Conservation (phyloP, 225 moss, liverwort and hornwort genomes). For the Bryoerythrophyllum caledonicum region DNA sequence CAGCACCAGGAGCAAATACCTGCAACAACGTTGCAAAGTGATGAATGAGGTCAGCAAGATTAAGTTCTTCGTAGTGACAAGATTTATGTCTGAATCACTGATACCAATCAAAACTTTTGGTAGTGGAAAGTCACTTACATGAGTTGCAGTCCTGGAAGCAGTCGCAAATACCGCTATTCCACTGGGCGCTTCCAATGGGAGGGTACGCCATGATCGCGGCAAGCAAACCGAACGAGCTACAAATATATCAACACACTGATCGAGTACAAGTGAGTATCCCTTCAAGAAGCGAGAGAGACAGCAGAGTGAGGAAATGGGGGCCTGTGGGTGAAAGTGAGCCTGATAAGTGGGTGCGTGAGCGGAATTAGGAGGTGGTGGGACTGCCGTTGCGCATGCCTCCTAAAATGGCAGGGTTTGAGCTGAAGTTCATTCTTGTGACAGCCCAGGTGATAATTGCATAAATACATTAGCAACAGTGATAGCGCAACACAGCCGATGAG, state of each 20-base stretch:
- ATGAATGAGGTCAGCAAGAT: no score
- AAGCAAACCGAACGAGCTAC: background rate
- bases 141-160: constrained; percentile 37
- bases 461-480: no score
- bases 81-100: no score
- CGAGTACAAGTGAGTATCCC: background rate
- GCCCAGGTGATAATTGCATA: no score
- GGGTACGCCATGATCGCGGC: background rate
- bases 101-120: no score
- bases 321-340: background rate
- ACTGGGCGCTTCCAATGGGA: constrained; percentile 17
- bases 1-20: constrained; percentile 44
- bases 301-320: background rate
- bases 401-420: no score
- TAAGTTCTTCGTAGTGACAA: background rate
- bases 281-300: background rate
- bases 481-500: no score
- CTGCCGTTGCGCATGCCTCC: no score
- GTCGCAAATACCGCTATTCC: constrained; percentile 32
- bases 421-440: no score
- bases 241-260: background rate
- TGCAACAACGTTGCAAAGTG: background rate
- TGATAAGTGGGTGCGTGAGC: background rate
- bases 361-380: background rate
- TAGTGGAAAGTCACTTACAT: constrained; percentile 6